Conservation (phyloP, 2,329 filamentous ascomycete genomes). For the Colletotrichum gloeosporioides region DNA sequence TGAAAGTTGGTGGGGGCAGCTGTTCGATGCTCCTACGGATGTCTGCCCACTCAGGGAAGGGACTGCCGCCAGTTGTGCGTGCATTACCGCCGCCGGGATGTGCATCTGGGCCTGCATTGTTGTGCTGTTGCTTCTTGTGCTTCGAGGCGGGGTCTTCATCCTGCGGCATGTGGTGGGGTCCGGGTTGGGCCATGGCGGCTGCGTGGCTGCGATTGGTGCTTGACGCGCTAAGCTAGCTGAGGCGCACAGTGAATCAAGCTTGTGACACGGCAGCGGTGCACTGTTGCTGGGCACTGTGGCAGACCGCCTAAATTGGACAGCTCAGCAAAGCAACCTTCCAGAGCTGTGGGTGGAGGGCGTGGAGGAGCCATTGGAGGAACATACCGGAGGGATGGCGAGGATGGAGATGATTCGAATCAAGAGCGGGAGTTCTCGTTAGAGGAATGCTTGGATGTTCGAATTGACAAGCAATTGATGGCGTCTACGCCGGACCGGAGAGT, state of each 20-base stretch:
- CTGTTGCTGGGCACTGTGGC: neutral
- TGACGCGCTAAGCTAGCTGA: neutral
- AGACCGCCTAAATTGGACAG: neutral
- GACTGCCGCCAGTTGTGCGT: neutral
- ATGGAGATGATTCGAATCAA: neutral
- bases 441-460: neutral
- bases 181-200: conserved; percentile 28
- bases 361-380: neutral
- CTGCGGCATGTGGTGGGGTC: conserved; percentile 33
- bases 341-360: neutral
- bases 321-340: neutral
- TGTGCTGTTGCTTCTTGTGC: conserved; percentile 24
- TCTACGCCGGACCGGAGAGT: neutral
- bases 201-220: neutral
- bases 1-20: conserved; percentile 49
- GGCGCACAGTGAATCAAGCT: conserved; percentile 6
- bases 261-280: neutral
- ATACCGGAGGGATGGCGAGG: neutral
- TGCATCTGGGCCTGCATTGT: conserved; percentile 6
- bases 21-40: conserved; percentile 37
- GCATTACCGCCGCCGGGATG: neutral
- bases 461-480: neutral
- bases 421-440: neutral
- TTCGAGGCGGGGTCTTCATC: conserved; percentile 37
- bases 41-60: conserved; percentile 11